Base-by-base conservation (phyloP, 2,329 filamentous ascomycete genomes). In the Sporothrix inflata region DNA sequence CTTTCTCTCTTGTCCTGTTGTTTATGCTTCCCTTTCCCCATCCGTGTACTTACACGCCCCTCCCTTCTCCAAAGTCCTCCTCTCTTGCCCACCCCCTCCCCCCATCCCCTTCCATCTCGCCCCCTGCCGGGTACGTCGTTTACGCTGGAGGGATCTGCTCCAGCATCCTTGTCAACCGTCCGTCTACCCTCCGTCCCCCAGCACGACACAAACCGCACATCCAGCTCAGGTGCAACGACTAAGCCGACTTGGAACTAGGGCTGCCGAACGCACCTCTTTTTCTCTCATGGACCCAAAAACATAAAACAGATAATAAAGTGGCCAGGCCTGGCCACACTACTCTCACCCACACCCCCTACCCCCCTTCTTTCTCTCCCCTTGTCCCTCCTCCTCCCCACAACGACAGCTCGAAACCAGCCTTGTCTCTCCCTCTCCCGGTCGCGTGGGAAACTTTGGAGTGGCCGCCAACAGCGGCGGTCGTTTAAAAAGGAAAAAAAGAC, bases 351-450 rank as follows among this genome's bases (percentile, higher is more conserved):
- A 3, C 47, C 70, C 69, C 63, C 38, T 47, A n/a, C 49, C 30
- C 45, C 21, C 63, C 40, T 61, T 47, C 34, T 69, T 68, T 61
- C 51, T 49, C 27, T 21, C 42, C 47, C 70, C 70, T 49, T 61
- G 63, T 42, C 63, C 71, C 47, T 60, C 65, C 45, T 38, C 53
- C 53, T 63, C 71, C 65, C 70, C 71, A 69, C 71, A 69, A 69
- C 51, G n/a, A 57, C 53, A 72, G 65, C 66, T 72, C 70, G 55
- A 72, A 72, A 72, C 71, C 65, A 72, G 71, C 71, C 71, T 72
- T 72, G 71, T 69, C 38, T 72, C 70, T 72, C 65, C 65, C 38
- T 72, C 70, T 72, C 65, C 65, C 53, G 45, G 55, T 72, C 71
- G 71, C 71, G 71, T 72, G 71, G 71, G 65, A 72, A 61, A 24